These are phyloP conservation scores for Oryza glumipatula DNA, from an alignment of 176 grass and related monocot genomes.

Conservation along the genomic window DNA sequence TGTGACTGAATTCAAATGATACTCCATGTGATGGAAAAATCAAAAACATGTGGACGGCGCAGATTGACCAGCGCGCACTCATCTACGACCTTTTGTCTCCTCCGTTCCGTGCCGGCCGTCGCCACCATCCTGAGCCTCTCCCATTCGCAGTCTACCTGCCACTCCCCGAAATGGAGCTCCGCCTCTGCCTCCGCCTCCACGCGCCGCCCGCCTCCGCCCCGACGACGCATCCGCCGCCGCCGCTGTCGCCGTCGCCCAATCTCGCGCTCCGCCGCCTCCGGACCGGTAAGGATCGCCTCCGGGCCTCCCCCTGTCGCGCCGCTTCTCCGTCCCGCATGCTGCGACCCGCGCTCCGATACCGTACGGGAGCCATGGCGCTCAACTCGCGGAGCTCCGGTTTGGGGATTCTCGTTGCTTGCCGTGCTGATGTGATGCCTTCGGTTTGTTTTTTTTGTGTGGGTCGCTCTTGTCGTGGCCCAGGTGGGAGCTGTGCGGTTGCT, in stretches of 20 bases:
- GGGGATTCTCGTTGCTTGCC: not conserved
- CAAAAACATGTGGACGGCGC: constrained; percentile 35
- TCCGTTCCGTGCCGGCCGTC: not conserved
- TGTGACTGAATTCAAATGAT: not conserved
- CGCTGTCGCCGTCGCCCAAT: not conserved
- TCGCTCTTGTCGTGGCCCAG: constrained; percentile 6
- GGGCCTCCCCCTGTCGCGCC: too few species aligned
- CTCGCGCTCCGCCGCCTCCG: constrained; percentile 14
- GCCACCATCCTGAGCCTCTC: not conserved
- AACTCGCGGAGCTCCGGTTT: not conserved
- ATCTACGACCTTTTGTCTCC: constrained; percentile 15
- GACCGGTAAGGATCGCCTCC: constrained; percentile 28
- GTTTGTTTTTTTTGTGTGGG: not conserved
- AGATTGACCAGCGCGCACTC: constrained; percentile 28
- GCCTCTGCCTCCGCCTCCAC: constrained; percentile 34
- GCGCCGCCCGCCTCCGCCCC: constrained; percentile 5
- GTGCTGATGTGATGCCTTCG: constrained; percentile 19
- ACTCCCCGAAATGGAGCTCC: constrained; percentile 46
- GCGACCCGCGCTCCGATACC: not conserved
- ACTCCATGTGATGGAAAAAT: constrained; percentile 33
- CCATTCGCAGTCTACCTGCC: not conserved
- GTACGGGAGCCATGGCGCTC: not conserved
- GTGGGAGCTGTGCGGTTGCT: constrained; percentile 36
- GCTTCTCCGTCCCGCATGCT: not conserved
- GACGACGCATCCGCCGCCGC: not conserved